phyloP scores from a whole-genome alignment of 2,329 filamentous ascomycete genomes.

The Epichloe sp. region DNA sequence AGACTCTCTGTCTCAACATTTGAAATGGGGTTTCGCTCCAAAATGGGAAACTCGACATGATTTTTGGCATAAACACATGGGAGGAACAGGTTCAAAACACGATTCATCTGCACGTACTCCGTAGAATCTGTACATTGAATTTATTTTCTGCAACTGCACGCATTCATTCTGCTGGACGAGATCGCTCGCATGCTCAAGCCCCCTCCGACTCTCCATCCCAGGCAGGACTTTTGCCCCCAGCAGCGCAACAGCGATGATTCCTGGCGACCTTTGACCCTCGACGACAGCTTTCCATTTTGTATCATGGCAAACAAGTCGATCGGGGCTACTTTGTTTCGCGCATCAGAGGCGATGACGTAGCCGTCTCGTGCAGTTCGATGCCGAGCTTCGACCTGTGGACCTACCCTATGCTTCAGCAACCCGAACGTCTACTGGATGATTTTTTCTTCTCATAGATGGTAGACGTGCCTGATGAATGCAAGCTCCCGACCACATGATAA shows the following conservation, averaged over 20 bases:
- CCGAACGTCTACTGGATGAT: neutral
- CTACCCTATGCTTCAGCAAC: neutral
- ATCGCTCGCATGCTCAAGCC: neutral
- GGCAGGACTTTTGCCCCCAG: constrained; percentile 26
- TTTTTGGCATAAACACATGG: too few relatives aligned
- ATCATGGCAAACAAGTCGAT: constrained; percentile 19
- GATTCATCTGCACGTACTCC: too few relatives aligned
- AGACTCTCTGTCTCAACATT: too few relatives aligned
- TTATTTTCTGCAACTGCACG: too few relatives aligned
- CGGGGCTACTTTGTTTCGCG: constrained; percentile 27
- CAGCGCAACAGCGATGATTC: constrained; percentile 25
- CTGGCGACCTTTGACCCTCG: constrained; percentile 27
- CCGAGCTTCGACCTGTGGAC: constrained; percentile 15
- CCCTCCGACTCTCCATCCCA: constrained; percentile 21
- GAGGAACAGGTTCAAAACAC: too few relatives aligned
- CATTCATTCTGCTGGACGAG: too few relatives aligned
- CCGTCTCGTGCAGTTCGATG: constrained; percentile 21
- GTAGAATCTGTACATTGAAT: too few relatives aligned
- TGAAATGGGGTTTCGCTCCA: too few relatives aligned
- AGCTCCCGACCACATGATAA: too few relatives aligned
- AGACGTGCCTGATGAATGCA: too few relatives aligned
- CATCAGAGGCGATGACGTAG: constrained; percentile 12
- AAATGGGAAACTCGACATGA: too few relatives aligned
- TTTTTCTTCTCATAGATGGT: too few relatives aligned
- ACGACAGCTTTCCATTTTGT: constrained; percentile 24